Percentiles rank a stretch among this genome's conserved stretches.
Conservation (phyloP, 768 basidiomycete genomes). For the Panellus pusillus region DNA sequence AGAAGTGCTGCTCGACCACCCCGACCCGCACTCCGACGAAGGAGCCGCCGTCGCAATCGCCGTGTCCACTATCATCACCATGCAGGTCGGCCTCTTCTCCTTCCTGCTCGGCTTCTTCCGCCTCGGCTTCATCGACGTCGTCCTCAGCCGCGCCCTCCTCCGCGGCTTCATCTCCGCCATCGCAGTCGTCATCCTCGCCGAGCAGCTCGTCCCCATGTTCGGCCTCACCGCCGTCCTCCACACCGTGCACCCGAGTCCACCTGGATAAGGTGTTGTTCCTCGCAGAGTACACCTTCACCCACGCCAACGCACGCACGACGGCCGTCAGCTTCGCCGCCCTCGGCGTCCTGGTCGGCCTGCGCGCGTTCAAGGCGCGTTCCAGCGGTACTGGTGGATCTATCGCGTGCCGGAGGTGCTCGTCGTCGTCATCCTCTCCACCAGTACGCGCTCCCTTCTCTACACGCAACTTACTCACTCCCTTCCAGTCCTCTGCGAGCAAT, state of each 20-base stretch:
- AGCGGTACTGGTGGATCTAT: conserved; percentile 67
- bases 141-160: conserved; percentile 84
- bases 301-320: conserved; percentile 67
- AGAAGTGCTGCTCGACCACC: conserved; percentile 55
- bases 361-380: conserved; percentile 59
- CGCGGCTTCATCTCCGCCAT: conserved; percentile 87
- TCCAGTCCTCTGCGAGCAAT: conserved; percentile 67
- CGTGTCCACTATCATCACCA: conserved; percentile 78
- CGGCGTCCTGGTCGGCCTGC: conserved; percentile 58
- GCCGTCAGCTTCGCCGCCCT: conserved; percentile 75
- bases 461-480: background rate
- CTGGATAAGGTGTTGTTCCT: conserved; percentile 80
- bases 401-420: conserved; percentile 89
- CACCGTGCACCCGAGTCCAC: conserved; percentile 63
- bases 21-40: conserved; percentile 41
- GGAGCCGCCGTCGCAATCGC: conserved; percentile 59
- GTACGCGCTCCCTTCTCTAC: conserved; percentile 42
- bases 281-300: conserved; percentile 51
- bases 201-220: conserved; percentile 89
- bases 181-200: conserved; percentile 81
- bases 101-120: conserved; percentile 85
- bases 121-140: conserved; percentile 91
- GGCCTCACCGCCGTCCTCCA: conserved; percentile 65
- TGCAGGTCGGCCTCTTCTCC: conserved; percentile 87
- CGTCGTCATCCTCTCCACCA: conserved; percentile 79